Conservation (phyloP, 495 filamentous ascomycete genomes). For the Saxophila tyrrhenica region DNA sequence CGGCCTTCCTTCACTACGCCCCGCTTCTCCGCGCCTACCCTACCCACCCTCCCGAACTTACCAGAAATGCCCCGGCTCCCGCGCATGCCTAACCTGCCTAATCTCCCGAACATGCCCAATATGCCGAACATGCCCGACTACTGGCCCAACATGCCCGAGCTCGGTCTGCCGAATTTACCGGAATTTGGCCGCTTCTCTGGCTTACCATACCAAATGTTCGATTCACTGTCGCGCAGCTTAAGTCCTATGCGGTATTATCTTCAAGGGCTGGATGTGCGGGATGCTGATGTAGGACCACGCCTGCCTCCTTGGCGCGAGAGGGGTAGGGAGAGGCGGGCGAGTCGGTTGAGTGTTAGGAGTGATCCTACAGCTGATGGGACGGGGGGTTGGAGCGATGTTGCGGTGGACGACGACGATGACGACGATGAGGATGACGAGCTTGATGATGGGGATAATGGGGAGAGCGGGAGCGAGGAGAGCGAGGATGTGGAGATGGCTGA, state of each 20-base stretch:
- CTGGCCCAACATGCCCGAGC: slow-evolving; percentile 21
- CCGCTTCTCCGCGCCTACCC: slow-evolving; percentile 7
- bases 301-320: slow-evolving; percentile 9
- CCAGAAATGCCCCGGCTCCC: slow-evolving; percentile 7
- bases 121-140: slow-evolving; percentile 20
- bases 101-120: slow-evolving; percentile 8
- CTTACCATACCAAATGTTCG: slow-evolving; percentile 25
- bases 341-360: slow-evolving; percentile 2
- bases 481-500: slow-evolving; percentile 14
- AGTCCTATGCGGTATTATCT: slow-evolving; percentile 23
- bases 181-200: slow-evolving; percentile 2
- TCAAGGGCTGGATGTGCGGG: slow-evolving; percentile 12
- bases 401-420: slow-evolving; percentile 17
- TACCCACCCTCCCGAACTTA: slow-evolving; percentile 7
- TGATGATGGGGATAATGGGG: slow-evolving; percentile 18
- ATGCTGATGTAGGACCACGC: slow-evolving; percentile 3
- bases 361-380: slow-evolving; percentile 7
- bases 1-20: slow-evolving; percentile 9
- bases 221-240: slow-evolving; percentile 23
- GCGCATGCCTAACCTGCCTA: slow-evolving; percentile 7
- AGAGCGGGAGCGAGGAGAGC: slow-evolving; percentile 20
- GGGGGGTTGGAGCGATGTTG: slow-evolving; percentile 22
- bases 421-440: slow-evolving; percentile 8
- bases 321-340: slow-evolving; percentile 3
- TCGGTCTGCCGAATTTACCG: slow-evolving; percentile 11